Evolutionary conservation across 768 basidiomycete species (phyloP).

Genomic region (Candolleomyces aberdarensis): DNA sequence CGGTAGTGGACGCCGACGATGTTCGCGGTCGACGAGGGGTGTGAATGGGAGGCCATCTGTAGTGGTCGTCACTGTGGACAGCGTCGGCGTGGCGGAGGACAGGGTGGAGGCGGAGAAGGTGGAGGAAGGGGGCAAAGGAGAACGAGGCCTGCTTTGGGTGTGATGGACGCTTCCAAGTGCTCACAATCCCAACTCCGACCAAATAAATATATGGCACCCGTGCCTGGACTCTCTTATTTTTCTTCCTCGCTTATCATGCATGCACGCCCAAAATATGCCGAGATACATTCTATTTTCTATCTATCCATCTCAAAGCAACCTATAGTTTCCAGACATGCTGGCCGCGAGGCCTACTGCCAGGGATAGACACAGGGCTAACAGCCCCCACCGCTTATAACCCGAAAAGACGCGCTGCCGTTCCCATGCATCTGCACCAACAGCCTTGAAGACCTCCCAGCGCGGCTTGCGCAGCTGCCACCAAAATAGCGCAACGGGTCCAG

Average conservation of each 20-base stretch:
- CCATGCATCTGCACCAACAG: slow-evolving; percentile 29
- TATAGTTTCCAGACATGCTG: background rate
- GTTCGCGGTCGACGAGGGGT: slow-evolving; percentile 63
- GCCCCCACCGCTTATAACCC: slow-evolving; percentile 4
- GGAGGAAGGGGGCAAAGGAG: slow-evolving; percentile 20
- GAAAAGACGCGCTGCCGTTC: background rate
- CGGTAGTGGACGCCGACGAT: slow-evolving; percentile 79
- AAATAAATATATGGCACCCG: slow-evolving; percentile 17
- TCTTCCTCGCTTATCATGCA: background rate
- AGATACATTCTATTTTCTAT: background rate
- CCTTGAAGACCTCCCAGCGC: slow-evolving; percentile 41
- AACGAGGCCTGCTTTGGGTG: slow-evolving; percentile 9
- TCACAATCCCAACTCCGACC: slow-evolving; percentile 30
- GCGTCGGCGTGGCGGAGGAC: slow-evolving; percentile 15
- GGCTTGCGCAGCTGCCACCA: slow-evolving; percentile 49
- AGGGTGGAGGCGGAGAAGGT: slow-evolving; percentile 23
- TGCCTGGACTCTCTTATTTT: background rate
- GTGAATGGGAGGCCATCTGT: slow-evolving; percentile 60
- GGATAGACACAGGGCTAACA: slow-evolving; percentile 17
- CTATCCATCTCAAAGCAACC: background rate
- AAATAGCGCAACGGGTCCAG: slow-evolving; percentile 47
- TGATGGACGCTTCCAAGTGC: slow-evolving; percentile 11
- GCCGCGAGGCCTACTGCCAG: background rate
- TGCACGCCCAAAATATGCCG: background rate
- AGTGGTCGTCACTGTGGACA: slow-evolving; percentile 10